Percentiles rank a stretch among this genome's conserved stretches.
Conservation (phyloP, 2,329 filamentous ascomycete genomes). For the Monosporascus sp. region DNA sequence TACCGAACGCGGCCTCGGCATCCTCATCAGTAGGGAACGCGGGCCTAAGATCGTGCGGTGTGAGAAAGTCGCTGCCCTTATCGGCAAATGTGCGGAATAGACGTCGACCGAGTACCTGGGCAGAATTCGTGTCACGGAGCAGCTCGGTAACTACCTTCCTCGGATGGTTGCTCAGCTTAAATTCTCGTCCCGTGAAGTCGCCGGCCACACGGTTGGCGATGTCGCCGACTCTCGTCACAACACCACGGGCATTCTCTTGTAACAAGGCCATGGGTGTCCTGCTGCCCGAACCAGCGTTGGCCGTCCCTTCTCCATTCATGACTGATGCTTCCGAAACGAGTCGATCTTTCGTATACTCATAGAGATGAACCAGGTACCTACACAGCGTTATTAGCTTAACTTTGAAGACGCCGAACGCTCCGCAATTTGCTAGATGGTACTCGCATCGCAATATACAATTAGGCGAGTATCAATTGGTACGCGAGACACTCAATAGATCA, state of each 20-base stretch:
- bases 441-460: no score
- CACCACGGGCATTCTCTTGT: slow-evolving; percentile 68
- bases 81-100: slow-evolving; percentile 80
- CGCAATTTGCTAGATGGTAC: background rate
- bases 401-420: background rate
- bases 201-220: slow-evolving; percentile 74
- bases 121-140: slow-evolving; percentile 64
- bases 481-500: no score
- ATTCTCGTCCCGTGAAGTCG: slow-evolving; percentile 79
- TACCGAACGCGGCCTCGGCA: slow-evolving; percentile 79
- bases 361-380: slow-evolving; percentile 45
- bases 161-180: slow-evolving; percentile 65
- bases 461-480: no score
- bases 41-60: slow-evolving; percentile 68
- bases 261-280: slow-evolving; percentile 72
- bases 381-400: background rate
- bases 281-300: slow-evolving; percentile 46
- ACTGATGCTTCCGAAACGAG: slow-evolving; percentile 49
- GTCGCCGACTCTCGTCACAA: slow-evolving; percentile 75
- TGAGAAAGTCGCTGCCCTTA: slow-evolving; percentile 70
- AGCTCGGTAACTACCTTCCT: slow-evolving; percentile 79
- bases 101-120: slow-evolving; percentile 80
- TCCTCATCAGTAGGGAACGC: slow-evolving; percentile 82
- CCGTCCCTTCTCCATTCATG: slow-evolving; percentile 35
- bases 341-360: slow-evolving; percentile 72